phyloP scores from a whole-genome alignment of 164 flowering plant species.

The Nelumbo lutea region DNA sequence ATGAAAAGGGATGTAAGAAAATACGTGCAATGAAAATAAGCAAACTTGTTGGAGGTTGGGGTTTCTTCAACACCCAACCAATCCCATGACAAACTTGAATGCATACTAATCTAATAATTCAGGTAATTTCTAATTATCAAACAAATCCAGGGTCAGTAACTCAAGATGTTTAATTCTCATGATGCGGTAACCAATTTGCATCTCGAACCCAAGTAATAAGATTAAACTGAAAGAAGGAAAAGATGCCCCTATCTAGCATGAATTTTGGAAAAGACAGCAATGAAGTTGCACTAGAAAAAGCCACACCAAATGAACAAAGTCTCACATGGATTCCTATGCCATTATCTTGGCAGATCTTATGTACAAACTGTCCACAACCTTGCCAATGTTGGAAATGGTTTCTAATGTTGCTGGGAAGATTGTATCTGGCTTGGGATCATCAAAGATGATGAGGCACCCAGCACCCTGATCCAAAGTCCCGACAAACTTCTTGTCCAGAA shows the following conservation, averaged over 20 bases:
- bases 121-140: too few species aligned
- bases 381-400: constrained; percentile 59
- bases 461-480: constrained; percentile 68
- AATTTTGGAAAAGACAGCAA: background rate
- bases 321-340: constrained; percentile 22
- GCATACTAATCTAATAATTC: too few species aligned
- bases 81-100: too few species aligned
- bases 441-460: constrained; percentile 58
- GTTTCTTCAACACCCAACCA: too few species aligned
- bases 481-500: constrained; percentile 60
- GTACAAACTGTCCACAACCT: constrained; percentile 60
- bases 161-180: too few species aligned
- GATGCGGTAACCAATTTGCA: too few species aligned
- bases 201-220: too few species aligned
- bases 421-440: constrained; percentile 54
- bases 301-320: background rate
- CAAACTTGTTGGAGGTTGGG: too few species aligned
- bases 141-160: too few species aligned
- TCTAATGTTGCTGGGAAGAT: constrained; percentile 58
- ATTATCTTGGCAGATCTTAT: constrained; percentile 57
- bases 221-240: too few species aligned
- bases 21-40: too few species aligned
- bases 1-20: too few species aligned
- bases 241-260: background rate
- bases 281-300: background rate